A percentile compares a stretch with the other conserved stretches of the same genome.
Conservation (phyloP, 2,329 filamentous ascomycete species). For the Domatiomyces catenatus region DNA sequence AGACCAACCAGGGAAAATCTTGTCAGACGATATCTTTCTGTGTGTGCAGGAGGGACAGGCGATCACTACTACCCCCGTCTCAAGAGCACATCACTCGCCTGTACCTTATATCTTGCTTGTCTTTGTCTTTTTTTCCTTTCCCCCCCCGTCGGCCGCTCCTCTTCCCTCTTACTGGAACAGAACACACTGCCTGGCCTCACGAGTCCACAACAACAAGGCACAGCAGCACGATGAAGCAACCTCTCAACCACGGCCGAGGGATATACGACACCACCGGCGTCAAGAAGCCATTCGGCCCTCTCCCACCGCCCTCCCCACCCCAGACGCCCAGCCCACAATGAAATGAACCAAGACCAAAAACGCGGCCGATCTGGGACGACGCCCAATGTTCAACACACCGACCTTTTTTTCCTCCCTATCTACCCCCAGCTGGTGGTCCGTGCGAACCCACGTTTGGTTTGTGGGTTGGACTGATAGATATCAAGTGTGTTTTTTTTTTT, state of each 20-base stretch:
- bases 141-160: too few relatives aligned
- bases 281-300: constrained; percentile 15
- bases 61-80: too few relatives aligned
- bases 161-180: too few relatives aligned
- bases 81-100: too few relatives aligned
- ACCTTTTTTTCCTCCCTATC: neutral
- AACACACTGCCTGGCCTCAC: too few relatives aligned
- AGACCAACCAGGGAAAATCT: too few relatives aligned
- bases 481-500: neutral
- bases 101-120: too few relatives aligned
- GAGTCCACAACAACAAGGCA: neutral
- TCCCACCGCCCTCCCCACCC: constrained; percentile 7
- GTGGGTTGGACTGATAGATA: neutral
- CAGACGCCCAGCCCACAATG: constrained; percentile 1
- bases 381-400: neutral
- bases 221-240: constrained; percentile 6
- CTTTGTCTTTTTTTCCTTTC: too few relatives aligned
- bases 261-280: constrained; percentile 17
- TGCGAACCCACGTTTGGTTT: too few relatives aligned
- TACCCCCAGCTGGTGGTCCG: too few relatives aligned
- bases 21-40: too few relatives aligned
- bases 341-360: neutral
- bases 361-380: neutral
- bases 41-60: too few relatives aligned
- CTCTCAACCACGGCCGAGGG: constrained; percentile 14